These are phyloP conservation scores for Apiospora malaysiana DNA, from an alignment of 2,329 filamentous ascomycete species.

Conservation along the genomic window DNA sequence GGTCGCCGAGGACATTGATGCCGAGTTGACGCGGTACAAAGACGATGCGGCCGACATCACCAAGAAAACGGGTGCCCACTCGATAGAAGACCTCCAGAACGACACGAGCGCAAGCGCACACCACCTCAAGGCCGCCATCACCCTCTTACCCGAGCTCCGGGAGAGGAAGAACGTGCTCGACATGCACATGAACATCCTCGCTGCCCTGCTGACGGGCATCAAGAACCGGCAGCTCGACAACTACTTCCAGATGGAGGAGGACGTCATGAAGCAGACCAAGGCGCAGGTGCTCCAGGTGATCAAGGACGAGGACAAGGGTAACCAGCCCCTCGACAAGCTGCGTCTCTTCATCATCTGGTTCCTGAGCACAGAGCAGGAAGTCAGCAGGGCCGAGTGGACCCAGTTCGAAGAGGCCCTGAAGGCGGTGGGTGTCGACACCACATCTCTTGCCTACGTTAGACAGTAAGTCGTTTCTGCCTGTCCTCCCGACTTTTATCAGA, in stretches of 20 bases:
- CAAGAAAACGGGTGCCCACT: conserved; percentile 90
- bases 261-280: conserved; percentile 89
- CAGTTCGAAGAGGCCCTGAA: conserved; percentile 85
- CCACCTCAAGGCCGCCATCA: conserved; percentile 95
- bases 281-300: conserved; percentile 87
- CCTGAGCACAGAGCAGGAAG: conserved; percentile 88
- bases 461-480: conserved; percentile 62
- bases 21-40: conserved; percentile 91
- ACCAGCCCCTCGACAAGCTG: conserved; percentile 85
- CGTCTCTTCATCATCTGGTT: conserved; percentile 97
- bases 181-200: conserved; percentile 99
- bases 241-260: conserved; percentile 95
- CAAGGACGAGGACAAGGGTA: conserved; percentile 81
- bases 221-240: conserved; percentile 95
- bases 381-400: conserved; percentile 81
- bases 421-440: conserved; percentile 75
- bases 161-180: conserved; percentile 93
- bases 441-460: conserved; percentile 83
- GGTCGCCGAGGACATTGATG: conserved; percentile 94
- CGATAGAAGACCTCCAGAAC: conserved; percentile 89
- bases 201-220: conserved; percentile 76
- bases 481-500: no score
- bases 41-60: conserved; percentile 94
- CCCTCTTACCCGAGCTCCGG: conserved; percentile 85
- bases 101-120: conserved; percentile 89